Evolutionary conservation across 495 filamentous ascomycete genomes (phyloP).

Genomic region (Penicillium mononematosum): DNA sequence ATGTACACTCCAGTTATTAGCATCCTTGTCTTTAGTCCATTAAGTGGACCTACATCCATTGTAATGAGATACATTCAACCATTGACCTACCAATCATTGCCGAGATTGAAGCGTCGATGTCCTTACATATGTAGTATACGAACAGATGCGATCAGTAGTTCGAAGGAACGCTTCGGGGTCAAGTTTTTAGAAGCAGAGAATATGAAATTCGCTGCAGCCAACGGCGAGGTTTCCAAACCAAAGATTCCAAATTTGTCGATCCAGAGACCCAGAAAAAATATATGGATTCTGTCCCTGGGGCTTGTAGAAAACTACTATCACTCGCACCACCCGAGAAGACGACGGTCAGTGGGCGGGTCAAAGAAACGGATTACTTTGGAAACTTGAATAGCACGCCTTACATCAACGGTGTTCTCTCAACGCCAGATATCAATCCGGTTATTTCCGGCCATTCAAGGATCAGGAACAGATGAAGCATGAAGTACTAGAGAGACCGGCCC

Average conservation of each 20-base stretch:
- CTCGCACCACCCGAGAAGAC: no score
- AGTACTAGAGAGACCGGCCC: neutral
- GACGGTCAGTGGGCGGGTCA: no score
- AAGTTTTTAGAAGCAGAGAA: slow-evolving; percentile 27
- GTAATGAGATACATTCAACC: neutral
- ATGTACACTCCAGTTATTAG: neutral
- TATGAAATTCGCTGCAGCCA: slow-evolving; percentile 21
- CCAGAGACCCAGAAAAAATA: slow-evolving; percentile 19
- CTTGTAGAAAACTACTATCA: no score
- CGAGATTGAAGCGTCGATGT: slow-evolving; percentile 22
- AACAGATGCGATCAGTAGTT: slow-evolving; percentile 17
- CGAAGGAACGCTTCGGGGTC: slow-evolving; percentile 21
- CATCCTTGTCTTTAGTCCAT: neutral
- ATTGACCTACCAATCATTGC: slow-evolving; percentile 16
- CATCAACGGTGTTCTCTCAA: no score
- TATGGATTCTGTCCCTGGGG: slow-evolving; percentile 23
- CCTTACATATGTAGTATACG: slow-evolving; percentile 13
- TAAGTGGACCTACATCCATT: neutral
- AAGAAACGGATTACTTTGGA: no score
- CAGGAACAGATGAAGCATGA: slow-evolving; percentile 11
- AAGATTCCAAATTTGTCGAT: slow-evolving; percentile 23
- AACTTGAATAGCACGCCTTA: no score
- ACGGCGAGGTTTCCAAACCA: slow-evolving; percentile 22
- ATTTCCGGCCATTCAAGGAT: slow-evolving; percentile 4
- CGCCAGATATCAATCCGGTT: neutral